phyloP scores from a whole-genome alignment of 768 basidiomycete genomes.

The Collybia mongolica region DNA sequence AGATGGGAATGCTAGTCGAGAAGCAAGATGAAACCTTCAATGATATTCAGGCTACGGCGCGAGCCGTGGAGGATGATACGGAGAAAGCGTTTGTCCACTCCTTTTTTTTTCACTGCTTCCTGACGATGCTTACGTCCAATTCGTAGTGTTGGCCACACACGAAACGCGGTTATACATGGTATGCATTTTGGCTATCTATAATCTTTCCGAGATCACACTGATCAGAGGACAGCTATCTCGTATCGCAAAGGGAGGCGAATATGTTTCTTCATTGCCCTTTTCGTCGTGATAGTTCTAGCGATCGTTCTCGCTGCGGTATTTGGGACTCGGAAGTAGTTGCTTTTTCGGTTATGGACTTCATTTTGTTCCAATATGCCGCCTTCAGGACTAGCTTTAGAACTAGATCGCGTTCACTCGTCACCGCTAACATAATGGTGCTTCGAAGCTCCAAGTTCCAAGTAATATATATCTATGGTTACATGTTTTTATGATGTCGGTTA shows the following conservation, averaged over 20 bases:
- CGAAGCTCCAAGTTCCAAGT: too few relatives aligned
- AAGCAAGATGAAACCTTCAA: conserved; percentile 80
- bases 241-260: conserved; percentile 86
- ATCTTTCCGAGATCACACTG: neutral
- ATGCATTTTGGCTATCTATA: conserved; percentile 2
- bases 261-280: conserved; percentile 67
- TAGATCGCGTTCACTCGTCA: too few relatives aligned
- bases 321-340: conserved; percentile 6
- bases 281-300: conserved; percentile 56
- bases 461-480: too few relatives aligned
- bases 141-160: conserved; percentile 57
- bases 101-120: neutral
- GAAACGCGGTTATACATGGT: conserved; percentile 62
- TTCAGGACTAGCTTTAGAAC: too few relatives aligned
- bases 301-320: conserved; percentile 54
- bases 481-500: too few relatives aligned
- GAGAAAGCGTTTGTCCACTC: conserved; percentile 56
- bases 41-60: conserved; percentile 60
- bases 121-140: neutral
- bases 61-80: conserved; percentile 64
- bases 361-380: too few relatives aligned
- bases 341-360: too few relatives aligned
- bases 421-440: too few relatives aligned
- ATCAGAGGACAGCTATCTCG: conserved; percentile 42
- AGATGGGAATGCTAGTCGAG: conserved; percentile 79